A percentile compares a stretch with the other conserved stretches of the same genome.
phyloP scores from a whole-genome alignment of 2,329 filamentous ascomycete genomes.

The Hysterium pulicare region DNA sequence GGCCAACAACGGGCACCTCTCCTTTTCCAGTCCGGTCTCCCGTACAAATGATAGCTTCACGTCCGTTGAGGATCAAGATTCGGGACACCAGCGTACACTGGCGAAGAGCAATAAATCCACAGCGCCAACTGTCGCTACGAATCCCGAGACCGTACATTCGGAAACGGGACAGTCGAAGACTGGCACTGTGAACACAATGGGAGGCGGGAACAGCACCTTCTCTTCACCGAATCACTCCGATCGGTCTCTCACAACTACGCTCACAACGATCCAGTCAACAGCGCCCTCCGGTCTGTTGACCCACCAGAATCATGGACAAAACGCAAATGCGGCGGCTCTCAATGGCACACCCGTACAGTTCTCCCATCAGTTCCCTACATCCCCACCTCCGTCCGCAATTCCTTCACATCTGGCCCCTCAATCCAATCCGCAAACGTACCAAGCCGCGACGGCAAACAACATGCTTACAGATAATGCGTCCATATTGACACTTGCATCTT shows the following conservation, averaged over 20 bases:
- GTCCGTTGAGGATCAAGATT: slow-evolving; percentile 54
- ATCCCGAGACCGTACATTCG: slow-evolving; percentile 71
- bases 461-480: slow-evolving; percentile 81
- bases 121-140: slow-evolving; percentile 79
- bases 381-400: slow-evolving; percentile 65
- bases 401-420: slow-evolving; percentile 64
- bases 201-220: slow-evolving; percentile 71
- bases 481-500: slow-evolving; percentile 79
- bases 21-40: slow-evolving; percentile 49
- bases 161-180: slow-evolving; percentile 75
- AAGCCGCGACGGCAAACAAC: slow-evolving; percentile 75
- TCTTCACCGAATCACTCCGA: slow-evolving; percentile 79
- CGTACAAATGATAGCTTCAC: slow-evolving; percentile 49
- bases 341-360: slow-evolving; percentile 50
- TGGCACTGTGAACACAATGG: slow-evolving; percentile 63
- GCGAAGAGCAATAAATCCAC: slow-evolving; percentile 67
- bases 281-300: slow-evolving; percentile 53
- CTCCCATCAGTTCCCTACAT: slow-evolving; percentile 55
- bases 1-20: slow-evolving; percentile 44
- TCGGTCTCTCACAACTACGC: slow-evolving; percentile 74
- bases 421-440: slow-evolving; percentile 67
- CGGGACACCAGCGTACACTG: slow-evolving; percentile 51
- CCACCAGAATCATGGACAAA: slow-evolving; percentile 39
- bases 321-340: slow-evolving; percentile 19
- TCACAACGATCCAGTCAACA: slow-evolving; percentile 80